Evolutionary conservation across 306 rosid genomes (phyloP), one percentile per base, ranked within the genome.

Genomic region (Trifolium repens): DNA sequence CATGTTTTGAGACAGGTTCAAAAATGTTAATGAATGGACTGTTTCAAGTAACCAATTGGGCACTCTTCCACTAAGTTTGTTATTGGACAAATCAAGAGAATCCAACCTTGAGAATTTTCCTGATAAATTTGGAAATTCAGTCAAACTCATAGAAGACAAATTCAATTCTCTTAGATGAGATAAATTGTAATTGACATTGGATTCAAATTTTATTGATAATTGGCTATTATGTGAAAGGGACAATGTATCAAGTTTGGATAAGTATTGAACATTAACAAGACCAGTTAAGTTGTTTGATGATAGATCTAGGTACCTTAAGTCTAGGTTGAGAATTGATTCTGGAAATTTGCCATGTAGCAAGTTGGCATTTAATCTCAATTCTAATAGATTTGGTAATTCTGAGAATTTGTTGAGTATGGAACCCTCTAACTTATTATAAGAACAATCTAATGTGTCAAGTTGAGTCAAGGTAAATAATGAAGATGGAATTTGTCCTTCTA

Each of bases 101-200:
- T 0, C 3, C 57, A 50, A 50, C 1, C 14, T 7, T 4, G 22
- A 52, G 5, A 37, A 2, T 12, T 17, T 39, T 54, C 32, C 47
- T 8, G 13, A 5, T 54, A 14, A 17, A 26, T 26, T 32, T 2
- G 58, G 52, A 17, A 57, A 0, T 26, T 10, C 12, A 5, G 9
- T 72, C 10, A 72, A 17, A n/a, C 2, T 8, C 2, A 55, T 2
- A 37, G 43, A 72, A 14, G 67, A 70, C 35, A 72, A 13, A 3
- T 8, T 4, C 15, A 72, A 24, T 1, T 0, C 0, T 0, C 0
- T 0, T 2, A 72, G n/a, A 12, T 2, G 4, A 27, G 55, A 0
- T 13, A 72, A 72, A 15, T 0, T 58, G 27, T 72, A 58, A 42
- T 2, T 58, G 8, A 11, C 54, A 8, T 24, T 24, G 9, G 53